Percentiles rank a stretch among this genome's conserved stretches.
Conservation (phyloP, 352 stramenopile genomes). For the Plasmopara muralis region DNA sequence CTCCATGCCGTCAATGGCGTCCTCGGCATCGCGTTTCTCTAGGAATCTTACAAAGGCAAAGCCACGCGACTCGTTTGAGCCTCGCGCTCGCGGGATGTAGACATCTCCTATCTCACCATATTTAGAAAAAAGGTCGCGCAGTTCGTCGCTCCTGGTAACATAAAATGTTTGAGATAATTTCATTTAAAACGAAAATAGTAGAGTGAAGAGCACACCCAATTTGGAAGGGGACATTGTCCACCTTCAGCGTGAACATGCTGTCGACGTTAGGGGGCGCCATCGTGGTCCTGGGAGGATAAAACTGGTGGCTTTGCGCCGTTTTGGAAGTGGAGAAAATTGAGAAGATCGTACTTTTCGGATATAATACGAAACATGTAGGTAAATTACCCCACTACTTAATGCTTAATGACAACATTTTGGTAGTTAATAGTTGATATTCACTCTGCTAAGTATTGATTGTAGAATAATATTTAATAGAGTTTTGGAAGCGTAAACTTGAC, state of each 20-base stretch:
- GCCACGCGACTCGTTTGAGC: slow-evolving; percentile 68
- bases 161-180: too few species aligned
- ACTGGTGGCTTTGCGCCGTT: slow-evolving; percentile 10
- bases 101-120: slow-evolving; percentile 76
- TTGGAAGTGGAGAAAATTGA: neutral
- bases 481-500: too few species aligned
- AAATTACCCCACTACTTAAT: too few species aligned
- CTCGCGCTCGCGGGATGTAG: slow-evolving; percentile 72
- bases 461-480: too few species aligned
- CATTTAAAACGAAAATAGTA: too few species aligned
- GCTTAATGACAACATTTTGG: too few species aligned
- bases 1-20: slow-evolving; percentile 77
- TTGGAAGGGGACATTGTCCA: slow-evolving; percentile 84
- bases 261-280: slow-evolving; percentile 78
- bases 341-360: too few species aligned
- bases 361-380: too few species aligned
- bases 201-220: slow-evolving; percentile 38
- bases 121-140: slow-evolving; percentile 66
- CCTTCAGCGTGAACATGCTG: slow-evolving; percentile 82
- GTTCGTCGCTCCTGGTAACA: slow-evolving; percentile 32
- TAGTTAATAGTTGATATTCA: too few species aligned
- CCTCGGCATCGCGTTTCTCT: slow-evolving; percentile 83
- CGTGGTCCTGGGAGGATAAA: neutral
- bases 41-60: slow-evolving; percentile 88
- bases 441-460: too few species aligned